Conservation (phyloP, 2,329 filamentous ascomycete genomes). For the Juglanconis sp. region DNA sequence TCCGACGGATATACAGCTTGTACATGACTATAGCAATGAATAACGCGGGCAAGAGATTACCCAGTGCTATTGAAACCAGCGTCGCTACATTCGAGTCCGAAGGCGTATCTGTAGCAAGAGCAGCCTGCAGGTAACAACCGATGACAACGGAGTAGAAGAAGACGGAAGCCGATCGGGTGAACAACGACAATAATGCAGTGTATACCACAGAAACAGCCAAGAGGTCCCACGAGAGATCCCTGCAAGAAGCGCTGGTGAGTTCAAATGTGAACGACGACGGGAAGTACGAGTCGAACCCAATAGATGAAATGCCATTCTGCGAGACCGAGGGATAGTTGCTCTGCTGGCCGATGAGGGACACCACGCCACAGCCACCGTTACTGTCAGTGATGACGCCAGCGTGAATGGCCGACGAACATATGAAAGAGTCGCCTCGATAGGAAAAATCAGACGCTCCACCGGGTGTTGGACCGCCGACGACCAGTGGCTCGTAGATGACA, state of each 20-base stretch:
- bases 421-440: conserved; percentile 16
- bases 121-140: conserved; percentile 31
- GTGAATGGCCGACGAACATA: conserved; percentile 16
- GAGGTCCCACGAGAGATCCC: conserved; percentile 51
- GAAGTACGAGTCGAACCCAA: conserved; percentile 67
- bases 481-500: conserved; percentile 15
- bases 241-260: conserved; percentile 43
- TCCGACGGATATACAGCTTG: conserved; percentile 55
- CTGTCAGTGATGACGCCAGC: conserved; percentile 12
- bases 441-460: conserved; percentile 3
- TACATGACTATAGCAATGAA: conserved; percentile 71
- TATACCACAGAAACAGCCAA: conserved; percentile 66
- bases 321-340: conserved; percentile 36
- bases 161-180: conserved; percentile 62
- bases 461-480: conserved; percentile 11
- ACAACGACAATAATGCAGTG: conserved; percentile 61
- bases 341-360: conserved; percentile 14
- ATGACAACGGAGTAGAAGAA: conserved; percentile 59
- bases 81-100: conserved; percentile 65
- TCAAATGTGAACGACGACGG: conserved; percentile 68
- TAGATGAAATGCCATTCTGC: conserved; percentile 57
- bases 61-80: conserved; percentile 42
- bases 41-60: conserved; percentile 63
- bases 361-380: conserved; percentile 12
- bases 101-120: conserved; percentile 57